A percentile compares a stretch with the other conserved stretches of the same genome.
These are phyloP conservation scores for Leersia perrieri DNA, from an alignment of 176 grass and related monocot species.

Conservation along the genomic window DNA sequence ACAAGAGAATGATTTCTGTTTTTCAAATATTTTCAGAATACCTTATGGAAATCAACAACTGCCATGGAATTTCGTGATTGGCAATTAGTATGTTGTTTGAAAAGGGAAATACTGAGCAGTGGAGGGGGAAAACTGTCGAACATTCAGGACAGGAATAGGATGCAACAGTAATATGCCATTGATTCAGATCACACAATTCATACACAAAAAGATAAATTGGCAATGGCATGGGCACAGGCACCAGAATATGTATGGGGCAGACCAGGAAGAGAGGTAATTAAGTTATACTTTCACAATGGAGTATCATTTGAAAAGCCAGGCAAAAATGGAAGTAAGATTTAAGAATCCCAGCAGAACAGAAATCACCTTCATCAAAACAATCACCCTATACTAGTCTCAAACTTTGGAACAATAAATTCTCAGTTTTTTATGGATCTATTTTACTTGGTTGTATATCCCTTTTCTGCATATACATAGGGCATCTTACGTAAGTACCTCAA, in stretches of 20 bases:
- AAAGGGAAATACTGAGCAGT: background rate
- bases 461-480: background rate
- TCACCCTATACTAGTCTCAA: background rate
- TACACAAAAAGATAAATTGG: background rate
- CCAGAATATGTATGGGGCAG: background rate
- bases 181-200: background rate
- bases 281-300: background rate
- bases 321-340: slow-evolving; percentile 9
- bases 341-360: background rate
- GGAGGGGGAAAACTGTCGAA: background rate
- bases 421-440: background rate
- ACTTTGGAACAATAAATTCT: background rate
- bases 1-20: background rate
- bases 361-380: background rate
- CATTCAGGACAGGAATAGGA: background rate
- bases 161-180: background rate
- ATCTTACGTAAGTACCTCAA: slow-evolving; percentile 39
- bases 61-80: background rate
- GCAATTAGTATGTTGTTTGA: background rate
- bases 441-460: background rate
- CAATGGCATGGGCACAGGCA: background rate
- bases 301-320: background rate
- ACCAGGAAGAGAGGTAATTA: background rate
- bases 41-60: slow-evolving; percentile 4
- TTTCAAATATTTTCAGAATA: background rate